Conservation (phyloP, 2,329 filamentous ascomycete genomes). For the Ophiostoma sp. region DNA sequence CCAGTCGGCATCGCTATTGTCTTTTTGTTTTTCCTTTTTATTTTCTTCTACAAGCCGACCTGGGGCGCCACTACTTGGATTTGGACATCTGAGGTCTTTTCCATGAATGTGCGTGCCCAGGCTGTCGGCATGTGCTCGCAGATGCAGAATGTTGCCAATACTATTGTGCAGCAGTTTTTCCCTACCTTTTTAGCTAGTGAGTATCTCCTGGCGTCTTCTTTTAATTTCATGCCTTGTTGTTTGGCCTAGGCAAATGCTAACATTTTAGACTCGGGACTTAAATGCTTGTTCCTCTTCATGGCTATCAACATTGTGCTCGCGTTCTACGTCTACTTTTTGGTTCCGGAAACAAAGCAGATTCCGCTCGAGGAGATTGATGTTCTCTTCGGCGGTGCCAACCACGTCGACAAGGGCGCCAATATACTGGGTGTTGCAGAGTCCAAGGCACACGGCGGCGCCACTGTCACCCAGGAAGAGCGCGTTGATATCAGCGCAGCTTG, state of each 20-base stretch:
- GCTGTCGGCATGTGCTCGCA: slow-evolving; percentile 61
- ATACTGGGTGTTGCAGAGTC: slow-evolving; percentile 34
- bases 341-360: slow-evolving; percentile 45
- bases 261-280: slow-evolving; percentile 33
- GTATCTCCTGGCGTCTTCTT: slow-evolving; percentile 4
- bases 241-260: not conserved
- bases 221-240: too few relatives aligned
- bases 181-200: slow-evolving; percentile 49
- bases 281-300: slow-evolving; percentile 41
- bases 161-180: slow-evolving; percentile 63
- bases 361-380: slow-evolving; percentile 52
- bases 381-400: slow-evolving; percentile 52
- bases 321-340: slow-evolving; percentile 42
- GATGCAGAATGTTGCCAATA: slow-evolving; percentile 58
- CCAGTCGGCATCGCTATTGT: slow-evolving; percentile 60
- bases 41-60: slow-evolving; percentile 60
- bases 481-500: not conserved
- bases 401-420: slow-evolving; percentile 49
- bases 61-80: slow-evolving; percentile 65
- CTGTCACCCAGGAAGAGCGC: slow-evolving; percentile 25
- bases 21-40: slow-evolving; percentile 59
- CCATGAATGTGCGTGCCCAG: slow-evolving; percentile 64
- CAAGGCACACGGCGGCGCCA: slow-evolving; percentile 22
- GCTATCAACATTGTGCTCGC: slow-evolving; percentile 42
- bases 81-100: slow-evolving; percentile 62